Evolutionary conservation across 1,284 basidiomycete species (phyloP).

Genomic region (Ganoderma lucidum): DNA sequence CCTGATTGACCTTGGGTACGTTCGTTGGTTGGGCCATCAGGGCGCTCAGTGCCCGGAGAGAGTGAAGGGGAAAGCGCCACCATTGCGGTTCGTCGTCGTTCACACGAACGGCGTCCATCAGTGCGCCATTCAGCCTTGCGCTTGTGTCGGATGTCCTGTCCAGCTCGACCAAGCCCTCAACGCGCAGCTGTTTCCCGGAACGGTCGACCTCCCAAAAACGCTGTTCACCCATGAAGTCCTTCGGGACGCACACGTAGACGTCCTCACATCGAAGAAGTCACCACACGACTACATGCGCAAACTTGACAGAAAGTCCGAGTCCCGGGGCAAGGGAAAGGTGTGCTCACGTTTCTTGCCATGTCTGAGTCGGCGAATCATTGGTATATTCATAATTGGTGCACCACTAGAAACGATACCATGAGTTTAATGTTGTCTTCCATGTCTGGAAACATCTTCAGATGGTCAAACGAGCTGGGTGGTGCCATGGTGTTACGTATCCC

Average conservation of each 20-base stretch:
- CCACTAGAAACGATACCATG: neutral
- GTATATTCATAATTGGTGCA: too few relatives aligned
- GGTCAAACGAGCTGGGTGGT: slow-evolving; percentile 1
- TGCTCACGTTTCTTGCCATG: neutral
- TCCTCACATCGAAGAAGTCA: slow-evolving; percentile 1
- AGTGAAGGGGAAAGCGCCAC: neutral
- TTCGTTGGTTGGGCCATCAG: neutral
- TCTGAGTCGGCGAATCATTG: too few relatives aligned
- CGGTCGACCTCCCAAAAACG: neutral
- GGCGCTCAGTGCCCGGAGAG: neutral
- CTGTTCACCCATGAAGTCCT: slow-evolving; percentile 11
- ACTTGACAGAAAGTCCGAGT: neutral
- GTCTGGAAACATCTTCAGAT: slow-evolving; percentile 10
- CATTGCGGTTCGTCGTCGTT: neutral
- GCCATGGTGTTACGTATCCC: neutral
- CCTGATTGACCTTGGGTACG: neutral
- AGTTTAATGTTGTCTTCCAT: slow-evolving; percentile 7
- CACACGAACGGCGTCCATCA: slow-evolving; percentile 3
- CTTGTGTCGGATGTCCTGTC: neutral
- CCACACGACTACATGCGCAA: slow-evolving; percentile 9
- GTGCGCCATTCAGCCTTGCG: neutral
- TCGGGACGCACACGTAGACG: neutral
- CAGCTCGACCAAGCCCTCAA: neutral
- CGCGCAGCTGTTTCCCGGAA: neutral
- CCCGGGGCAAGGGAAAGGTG: neutral